phyloP scores from a whole-genome alignment of 306 rosid species.

The Malus sieversii region DNA sequence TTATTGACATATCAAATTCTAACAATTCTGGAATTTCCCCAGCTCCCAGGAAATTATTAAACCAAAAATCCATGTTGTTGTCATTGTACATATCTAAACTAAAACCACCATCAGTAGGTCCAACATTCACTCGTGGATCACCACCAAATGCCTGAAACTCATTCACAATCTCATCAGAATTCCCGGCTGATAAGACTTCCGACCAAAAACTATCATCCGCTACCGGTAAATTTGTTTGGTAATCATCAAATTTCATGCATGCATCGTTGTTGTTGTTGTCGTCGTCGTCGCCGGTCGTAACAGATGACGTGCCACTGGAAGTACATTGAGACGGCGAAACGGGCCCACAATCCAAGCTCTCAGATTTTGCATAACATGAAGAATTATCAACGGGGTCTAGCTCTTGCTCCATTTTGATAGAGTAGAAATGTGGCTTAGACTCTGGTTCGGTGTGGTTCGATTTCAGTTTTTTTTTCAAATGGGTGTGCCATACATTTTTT shows the following conservation, averaged over 20 bases:
- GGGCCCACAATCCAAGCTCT: neutral
- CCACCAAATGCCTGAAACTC: constrained; percentile 7
- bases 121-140: constrained; percentile 5
- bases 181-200: constrained; percentile 44
- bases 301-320: constrained; percentile 45
- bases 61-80: constrained; percentile 58
- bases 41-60: constrained; percentile 36
- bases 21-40: constrained; percentile 37
- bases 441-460: constrained; percentile 16
- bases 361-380: neutral
- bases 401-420: neutral
- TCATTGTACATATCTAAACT: constrained; percentile 21
- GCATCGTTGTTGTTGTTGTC: neutral
- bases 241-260: constrained; percentile 17
- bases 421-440: neutral
- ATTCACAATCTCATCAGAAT: constrained; percentile 3
- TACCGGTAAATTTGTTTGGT: constrained; percentile 22
- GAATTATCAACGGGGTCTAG: neutral
- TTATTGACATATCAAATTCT: neutral
- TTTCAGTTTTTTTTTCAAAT: constrained; percentile 64
- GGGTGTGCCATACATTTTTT: constrained; percentile 94
- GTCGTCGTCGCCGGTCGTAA: neutral
- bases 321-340: constrained; percentile 36
- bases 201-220: constrained; percentile 66
- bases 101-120: neutral